Base-by-base conservation (phyloP, 371 early-diverging fungal species). In the Mortierella sp. region DNA sequence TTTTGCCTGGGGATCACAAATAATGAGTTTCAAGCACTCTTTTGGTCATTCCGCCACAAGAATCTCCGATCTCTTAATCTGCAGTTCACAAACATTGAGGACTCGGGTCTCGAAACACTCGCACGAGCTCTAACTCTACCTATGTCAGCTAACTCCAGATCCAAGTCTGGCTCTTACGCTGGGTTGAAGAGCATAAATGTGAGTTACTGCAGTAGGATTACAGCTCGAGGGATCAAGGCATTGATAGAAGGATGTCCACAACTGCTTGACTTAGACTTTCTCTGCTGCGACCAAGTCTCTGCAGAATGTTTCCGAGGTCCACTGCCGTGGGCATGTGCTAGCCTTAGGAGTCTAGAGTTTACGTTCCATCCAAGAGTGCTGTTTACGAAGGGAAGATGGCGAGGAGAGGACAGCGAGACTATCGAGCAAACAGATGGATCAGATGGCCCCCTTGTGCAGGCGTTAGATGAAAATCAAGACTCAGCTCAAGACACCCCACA, bases 1-100 rank as follows among this genome's bases (percentile, higher is more conserved):
- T 80, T 80, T 63, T 80, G 81, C 45, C n/a, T 80, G 13, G 81
- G 81, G 5, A 80, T 80, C 55, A 33, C 81, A 48, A 74, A 80
- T 59, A 55, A 53, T 0, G 69, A 67, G 21, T 72, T 80, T 33
- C 69, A 80, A 41, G 32, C 48, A 5, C 65, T 80, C 11, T 80
- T 80, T 38, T 69, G 69, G 58, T 70, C 59, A 1, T 64, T 80
- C 43, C 61, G 50, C 5, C 60, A 65, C 36, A 67, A 68, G 58
- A 62, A 53, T 22, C 69, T 80, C 3, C 61, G 72, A 16, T 59
- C 72, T 5, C 55, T 80, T 32, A 69, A 80, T 52, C 81, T 80
- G 10, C 75, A 80, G 28, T 80, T 75, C 53, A 80, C 81, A n/a
- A 74, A 69, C 67, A 72, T 80, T 10, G 72, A 80, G 68, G 81